Evolutionary conservation across 768 basidiomycete species (phyloP).

Genomic region (Termitomyces bulborhizus): DNA sequence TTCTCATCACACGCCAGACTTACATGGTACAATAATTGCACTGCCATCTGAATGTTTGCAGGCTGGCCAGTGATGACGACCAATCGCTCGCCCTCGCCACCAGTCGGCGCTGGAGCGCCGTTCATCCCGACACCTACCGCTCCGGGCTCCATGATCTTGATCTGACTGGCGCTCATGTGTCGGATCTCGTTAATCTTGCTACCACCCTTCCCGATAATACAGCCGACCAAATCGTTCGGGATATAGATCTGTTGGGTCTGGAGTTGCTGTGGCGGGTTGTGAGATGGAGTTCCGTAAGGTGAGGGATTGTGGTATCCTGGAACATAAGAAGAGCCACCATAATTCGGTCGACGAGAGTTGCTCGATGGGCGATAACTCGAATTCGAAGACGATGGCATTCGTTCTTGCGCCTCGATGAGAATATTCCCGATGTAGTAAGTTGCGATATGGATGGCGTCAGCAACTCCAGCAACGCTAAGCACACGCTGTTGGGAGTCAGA

Average conservation of each 20-base stretch:
- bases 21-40: conserved; percentile 84
- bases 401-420: conserved; percentile 87
- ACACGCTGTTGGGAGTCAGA: conserved; percentile 62
- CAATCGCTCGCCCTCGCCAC: conserved; percentile 81
- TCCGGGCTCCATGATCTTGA: conserved; percentile 98
- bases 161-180: conserved; percentile 90
- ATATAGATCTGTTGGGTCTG: conserved; percentile 99
- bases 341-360: conserved; percentile 38
- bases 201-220: conserved; percentile 97
- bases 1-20: conserved; percentile 18
- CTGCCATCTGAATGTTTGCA: conserved; percentile 93
- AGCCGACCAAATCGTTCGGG: conserved; percentile 94
- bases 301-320: conserved; percentile 55
- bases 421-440: conserved; percentile 99
- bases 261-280: conserved; percentile 63
- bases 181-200: conserved; percentile 99
- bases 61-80: conserved; percentile 98
- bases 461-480: conserved; percentile 95
- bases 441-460: conserved; percentile 98
- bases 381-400: conserved; percentile 63
- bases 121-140: conserved; percentile 64
- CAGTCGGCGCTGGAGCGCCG: conserved; percentile 64
- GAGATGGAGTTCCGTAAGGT: conserved; percentile 39
- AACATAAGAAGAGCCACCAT: conserved; percentile 60
- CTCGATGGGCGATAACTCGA: conserved; percentile 67